Percentiles rank a stretch among this genome's conserved stretches.
These are phyloP conservation scores for Amaranthus cruentus DNA, from an alignment of 148 eudicot species.

Conservation along the genomic window DNA sequence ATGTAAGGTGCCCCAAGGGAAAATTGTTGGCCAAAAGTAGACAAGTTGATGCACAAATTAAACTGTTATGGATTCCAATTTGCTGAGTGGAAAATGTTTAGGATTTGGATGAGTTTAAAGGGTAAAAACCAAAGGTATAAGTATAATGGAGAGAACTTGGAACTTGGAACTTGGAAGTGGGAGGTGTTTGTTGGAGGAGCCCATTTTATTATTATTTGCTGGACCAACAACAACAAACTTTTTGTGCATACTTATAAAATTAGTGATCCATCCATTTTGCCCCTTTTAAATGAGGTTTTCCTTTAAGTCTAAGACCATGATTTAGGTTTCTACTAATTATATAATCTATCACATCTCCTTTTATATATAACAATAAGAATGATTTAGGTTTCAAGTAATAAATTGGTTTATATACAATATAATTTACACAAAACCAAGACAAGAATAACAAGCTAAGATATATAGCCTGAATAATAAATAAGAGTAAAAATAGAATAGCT, in stretches of 20 bases:
- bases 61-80: background rate
- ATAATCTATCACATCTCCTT: background rate
- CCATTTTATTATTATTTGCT: no score
- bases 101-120: slow-evolving; percentile 10
- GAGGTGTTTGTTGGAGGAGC: no score
- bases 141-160: no score
- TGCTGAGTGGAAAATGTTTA: background rate
- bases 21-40: slow-evolving; percentile 4
- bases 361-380: no score
- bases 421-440: slow-evolving; percentile 28
- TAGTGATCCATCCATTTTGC: background rate
- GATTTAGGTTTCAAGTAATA: no score
- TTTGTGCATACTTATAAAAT: no score
- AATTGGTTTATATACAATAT: slow-evolving; percentile 3
- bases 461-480: slow-evolving; percentile 19
- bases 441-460: slow-evolving; percentile 11
- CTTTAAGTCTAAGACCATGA: no score
- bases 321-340: background rate
- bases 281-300: background rate
- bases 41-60: background rate
- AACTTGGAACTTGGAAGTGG: no score
- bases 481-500: background rate
- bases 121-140: no score
- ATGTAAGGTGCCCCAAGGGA: background rate
- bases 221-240: no score